These are phyloP conservation scores for Grammothele lineata DNA, from an alignment of 768 basidiomycete genomes.

Conservation along the genomic window DNA sequence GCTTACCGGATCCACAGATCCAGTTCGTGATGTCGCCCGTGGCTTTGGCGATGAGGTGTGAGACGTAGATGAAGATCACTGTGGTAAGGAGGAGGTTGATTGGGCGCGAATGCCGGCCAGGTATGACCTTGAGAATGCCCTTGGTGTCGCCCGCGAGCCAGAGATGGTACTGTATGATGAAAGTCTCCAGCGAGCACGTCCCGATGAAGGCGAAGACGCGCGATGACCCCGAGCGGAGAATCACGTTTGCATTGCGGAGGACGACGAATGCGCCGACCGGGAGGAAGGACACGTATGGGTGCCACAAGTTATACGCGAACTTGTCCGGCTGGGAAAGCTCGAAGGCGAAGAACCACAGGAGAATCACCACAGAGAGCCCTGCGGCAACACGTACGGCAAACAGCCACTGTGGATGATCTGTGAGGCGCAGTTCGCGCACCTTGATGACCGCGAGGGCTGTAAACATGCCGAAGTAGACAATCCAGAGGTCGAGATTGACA, in stretches of 20 bases:
- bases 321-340: slow-evolving; percentile 75
- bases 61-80: slow-evolving; percentile 76
- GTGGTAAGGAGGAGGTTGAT: slow-evolving; percentile 76
- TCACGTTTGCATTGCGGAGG: slow-evolving; percentile 71
- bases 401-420: slow-evolving; percentile 67
- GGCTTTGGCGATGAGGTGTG: slow-evolving; percentile 71
- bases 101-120: slow-evolving; percentile 68
- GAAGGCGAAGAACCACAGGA: slow-evolving; percentile 81
- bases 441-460: slow-evolving; percentile 70
- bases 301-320: slow-evolving; percentile 82
- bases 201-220: slow-evolving; percentile 77
- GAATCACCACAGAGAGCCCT: slow-evolving; percentile 44
- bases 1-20: slow-evolving; percentile 41
- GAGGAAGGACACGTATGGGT: slow-evolving; percentile 75
- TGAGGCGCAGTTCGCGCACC: slow-evolving; percentile 64
- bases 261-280: slow-evolving; percentile 74
- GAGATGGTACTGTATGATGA: slow-evolving; percentile 85
- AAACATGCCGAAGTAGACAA: slow-evolving; percentile 86
- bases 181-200: slow-evolving; percentile 85
- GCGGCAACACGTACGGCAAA: slow-evolving; percentile 43
- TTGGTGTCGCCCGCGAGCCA: slow-evolving; percentile 86
- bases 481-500: slow-evolving; percentile 83
- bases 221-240: slow-evolving; percentile 67
- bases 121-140: slow-evolving; percentile 74
- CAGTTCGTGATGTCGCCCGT: slow-evolving; percentile 65